phyloP scores from a whole-genome alignment of 768 basidiomycete species.

The Rossbeevera mucosa region DNA sequence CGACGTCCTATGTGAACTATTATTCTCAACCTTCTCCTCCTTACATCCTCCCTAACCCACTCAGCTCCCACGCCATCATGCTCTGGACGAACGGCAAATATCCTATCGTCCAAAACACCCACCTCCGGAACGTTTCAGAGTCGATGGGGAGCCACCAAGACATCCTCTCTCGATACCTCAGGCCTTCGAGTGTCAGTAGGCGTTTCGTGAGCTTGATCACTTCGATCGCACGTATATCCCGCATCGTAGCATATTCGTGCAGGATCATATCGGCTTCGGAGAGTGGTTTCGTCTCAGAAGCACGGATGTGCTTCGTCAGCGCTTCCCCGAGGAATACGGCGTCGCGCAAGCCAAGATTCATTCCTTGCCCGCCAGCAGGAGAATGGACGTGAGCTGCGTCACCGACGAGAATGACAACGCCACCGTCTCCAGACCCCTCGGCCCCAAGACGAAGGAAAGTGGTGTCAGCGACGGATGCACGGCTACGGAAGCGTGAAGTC shows the following conservation, averaged over 20 bases:
- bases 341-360: conserved; percentile 58
- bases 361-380: conserved; percentile 52
- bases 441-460: conserved; percentile 31
- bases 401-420: conserved; percentile 31
- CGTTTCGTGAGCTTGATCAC: conserved; percentile 41
- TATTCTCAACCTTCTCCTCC: neutral
- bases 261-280: conserved; percentile 31
- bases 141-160: conserved; percentile 26
- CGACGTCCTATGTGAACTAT: neutral
- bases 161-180: conserved; percentile 15
- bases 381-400: conserved; percentile 55
- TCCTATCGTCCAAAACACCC: conserved; percentile 20
- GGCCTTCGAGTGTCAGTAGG: conserved; percentile 23
- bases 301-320: conserved; percentile 34
- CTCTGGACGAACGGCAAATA: conserved; percentile 14
- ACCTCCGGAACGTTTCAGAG: conserved; percentile 24
- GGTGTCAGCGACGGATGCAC: conserved; percentile 39
- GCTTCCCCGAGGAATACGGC: conserved; percentile 43
- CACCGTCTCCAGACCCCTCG: conserved; percentile 9
- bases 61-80: conserved; percentile 16
- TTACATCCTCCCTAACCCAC: conserved; percentile 22
- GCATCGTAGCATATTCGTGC: conserved; percentile 31
- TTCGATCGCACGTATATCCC: conserved; percentile 38
- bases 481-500: conserved; percentile 46
- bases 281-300: conserved; percentile 3